These are phyloP conservation scores for Spizellomyces punctatus DNA, from an alignment of 192 early-diverging fungal genomes.

Conservation along the genomic window DNA sequence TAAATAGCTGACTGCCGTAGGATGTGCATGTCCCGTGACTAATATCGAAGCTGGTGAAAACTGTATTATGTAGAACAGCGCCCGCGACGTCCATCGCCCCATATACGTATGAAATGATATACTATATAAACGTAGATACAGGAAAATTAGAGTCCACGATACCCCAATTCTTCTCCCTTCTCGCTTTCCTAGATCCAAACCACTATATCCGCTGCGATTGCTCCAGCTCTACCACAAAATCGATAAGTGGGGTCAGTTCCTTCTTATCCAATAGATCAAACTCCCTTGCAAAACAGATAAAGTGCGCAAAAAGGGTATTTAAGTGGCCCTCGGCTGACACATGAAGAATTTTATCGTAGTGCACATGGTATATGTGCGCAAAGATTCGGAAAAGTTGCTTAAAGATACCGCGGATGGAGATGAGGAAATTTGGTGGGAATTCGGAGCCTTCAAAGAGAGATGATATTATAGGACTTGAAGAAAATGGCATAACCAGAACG, in stretches of 20 bases:
- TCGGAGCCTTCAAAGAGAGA: slow-evolving; percentile 58
- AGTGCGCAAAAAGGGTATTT: slow-evolving; percentile 96
- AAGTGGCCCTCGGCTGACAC: slow-evolving; percentile 85
- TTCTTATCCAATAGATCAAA: slow-evolving; percentile 94
- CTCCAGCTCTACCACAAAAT: slow-evolving; percentile 63
- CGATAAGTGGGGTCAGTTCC: slow-evolving; percentile 79
- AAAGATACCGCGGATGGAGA: slow-evolving; percentile 72
- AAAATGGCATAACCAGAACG: neutral
- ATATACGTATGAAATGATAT: too few species aligned
- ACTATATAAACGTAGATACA: too few species aligned
- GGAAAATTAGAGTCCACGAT: too few species aligned
- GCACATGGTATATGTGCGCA: slow-evolving; percentile 91
- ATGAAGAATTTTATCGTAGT: slow-evolving; percentile 85
- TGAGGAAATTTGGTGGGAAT: slow-evolving; percentile 80
- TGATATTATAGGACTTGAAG: neutral
- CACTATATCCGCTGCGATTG: slow-evolving; percentile 21
- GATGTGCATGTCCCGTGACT: too few species aligned
- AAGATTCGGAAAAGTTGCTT: slow-evolving; percentile 87
- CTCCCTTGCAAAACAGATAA: slow-evolving; percentile 88
- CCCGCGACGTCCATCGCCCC: too few species aligned
- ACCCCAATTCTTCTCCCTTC: too few species aligned
- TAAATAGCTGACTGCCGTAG: too few species aligned
- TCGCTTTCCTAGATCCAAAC: too few species aligned
- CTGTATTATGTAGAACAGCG: too few species aligned
- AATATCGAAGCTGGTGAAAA: too few species aligned